Conservation (phyloP, 768 basidiomycete genomes). For the Lactarius indigo region DNA sequence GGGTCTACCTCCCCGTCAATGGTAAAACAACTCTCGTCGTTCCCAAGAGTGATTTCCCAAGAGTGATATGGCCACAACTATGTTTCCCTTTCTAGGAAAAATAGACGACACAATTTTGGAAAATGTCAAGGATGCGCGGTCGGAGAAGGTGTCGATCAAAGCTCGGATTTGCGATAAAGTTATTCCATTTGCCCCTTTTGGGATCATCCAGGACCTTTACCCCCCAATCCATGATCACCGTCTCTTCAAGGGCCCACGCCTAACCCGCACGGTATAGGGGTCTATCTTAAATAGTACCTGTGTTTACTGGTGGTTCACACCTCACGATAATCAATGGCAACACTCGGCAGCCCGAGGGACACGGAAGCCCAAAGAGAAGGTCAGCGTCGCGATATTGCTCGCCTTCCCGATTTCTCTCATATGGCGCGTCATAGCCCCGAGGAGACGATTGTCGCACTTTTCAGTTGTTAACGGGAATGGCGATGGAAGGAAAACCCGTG, state of each 20-base stretch:
- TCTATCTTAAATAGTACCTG: neutral
- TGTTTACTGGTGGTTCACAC: neutral
- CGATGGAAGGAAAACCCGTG: neutral
- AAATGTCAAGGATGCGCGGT: too few species aligned
- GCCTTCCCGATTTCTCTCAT: neutral
- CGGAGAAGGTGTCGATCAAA: neutral
- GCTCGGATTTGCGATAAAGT: neutral
- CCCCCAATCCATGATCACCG: neutral
- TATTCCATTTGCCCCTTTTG: neutral
- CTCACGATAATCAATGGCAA: neutral
- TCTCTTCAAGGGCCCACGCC: neutral
- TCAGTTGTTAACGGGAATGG: neutral
- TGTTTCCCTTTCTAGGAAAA: neutral
- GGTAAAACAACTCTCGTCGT: too few species aligned
- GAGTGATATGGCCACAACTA: neutral
- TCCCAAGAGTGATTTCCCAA: too few species aligned
- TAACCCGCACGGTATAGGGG: neutral
- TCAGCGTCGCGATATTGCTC: neutral
- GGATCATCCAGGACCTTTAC: neutral
- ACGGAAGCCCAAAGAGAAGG: neutral
- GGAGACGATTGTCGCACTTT: neutral
- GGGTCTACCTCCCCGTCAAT: neutral
- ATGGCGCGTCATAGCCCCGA: neutral
- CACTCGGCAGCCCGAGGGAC: neutral
- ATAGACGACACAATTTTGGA: neutral